Evolutionary conservation across 2,329 filamentous ascomycete genomes (phyloP), one percentile per base, ranked within the genome.

Genomic region (Aspergillus sp.): DNA sequence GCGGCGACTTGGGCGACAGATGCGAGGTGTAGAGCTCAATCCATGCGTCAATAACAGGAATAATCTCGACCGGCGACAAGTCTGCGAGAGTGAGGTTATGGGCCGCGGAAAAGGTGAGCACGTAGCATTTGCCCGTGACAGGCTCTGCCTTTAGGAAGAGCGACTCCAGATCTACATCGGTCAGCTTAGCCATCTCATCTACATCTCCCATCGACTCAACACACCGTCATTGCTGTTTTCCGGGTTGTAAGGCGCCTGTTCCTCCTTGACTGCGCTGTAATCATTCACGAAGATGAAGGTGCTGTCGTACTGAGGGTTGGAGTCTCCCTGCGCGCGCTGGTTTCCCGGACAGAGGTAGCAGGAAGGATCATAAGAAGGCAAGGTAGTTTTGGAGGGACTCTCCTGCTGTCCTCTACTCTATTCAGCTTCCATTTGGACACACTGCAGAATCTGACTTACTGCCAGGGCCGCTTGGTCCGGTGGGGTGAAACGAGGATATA

Each of bases 231-330:
- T 73, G 58, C 72, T 67, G n/a, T 69, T 65, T 19, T 72, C 66
- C 10, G 71, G 71, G 13, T 72, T 68, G 67, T 97, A 98, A 38
- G 88, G 83, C 28, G 85, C 83, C 67, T 98, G 93, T 50, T 87
- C 77, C 69, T 96, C 90, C 70, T 95, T 96, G 40, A 98, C 91
- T 2, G 93, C 93, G 59, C 89, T 94, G 69, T 93, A 98, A 66
- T 98, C 93, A 60, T 98, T 98, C 54, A 97, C 86, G 61, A 98
- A 98, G 33, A 91, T 85, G 64, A 94, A 97, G 0, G 90, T 95
- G 59, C 81, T 81, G 41, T 86, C 77, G 63, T 97, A 98, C 42
- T 86, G 75, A 1, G 93, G 91, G 59, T 98, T 98, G 47, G 68
- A 65, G 59, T 93, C 89, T 43, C 93, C 93, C 57, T 89, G 83